A percentile compares a stretch with the other conserved stretches of the same genome.
These are phyloP conservation scores for Mikania micrantha DNA, from an alignment of 129 eudicot genomes.

Conservation along the genomic window DNA sequence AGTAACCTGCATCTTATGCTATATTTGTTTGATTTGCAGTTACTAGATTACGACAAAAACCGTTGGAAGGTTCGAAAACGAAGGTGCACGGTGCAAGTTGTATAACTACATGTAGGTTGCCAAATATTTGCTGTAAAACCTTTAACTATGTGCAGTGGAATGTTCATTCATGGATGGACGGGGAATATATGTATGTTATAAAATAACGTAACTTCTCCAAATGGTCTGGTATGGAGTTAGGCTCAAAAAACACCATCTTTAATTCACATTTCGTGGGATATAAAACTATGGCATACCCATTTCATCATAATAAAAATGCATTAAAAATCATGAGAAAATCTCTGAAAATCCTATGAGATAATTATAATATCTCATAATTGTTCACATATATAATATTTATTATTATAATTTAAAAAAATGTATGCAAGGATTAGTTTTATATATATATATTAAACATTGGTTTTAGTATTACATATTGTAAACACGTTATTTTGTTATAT, in stretches of 20 bases:
- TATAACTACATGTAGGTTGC: constrained; percentile 5
- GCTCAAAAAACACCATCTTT: neutral
- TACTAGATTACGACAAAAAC: constrained; percentile 28
- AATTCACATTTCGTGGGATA: neutral
- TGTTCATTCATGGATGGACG: constrained; percentile 11
- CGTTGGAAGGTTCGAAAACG: constrained; percentile 41
- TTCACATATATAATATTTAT: too few relatives aligned
- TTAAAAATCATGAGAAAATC: too few relatives aligned
- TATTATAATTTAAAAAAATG: too few relatives aligned
- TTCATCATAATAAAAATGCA: neutral
- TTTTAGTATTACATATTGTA: too few relatives aligned
- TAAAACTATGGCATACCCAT: neutral
- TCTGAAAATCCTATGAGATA: too few relatives aligned
- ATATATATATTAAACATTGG: too few relatives aligned
- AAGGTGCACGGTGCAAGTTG: constrained; percentile 43
- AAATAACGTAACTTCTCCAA: neutral
- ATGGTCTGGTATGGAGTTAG: constrained; percentile 1
- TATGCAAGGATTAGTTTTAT: too few relatives aligned
- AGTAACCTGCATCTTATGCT: neutral
- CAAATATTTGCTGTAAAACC: constrained; percentile 14
- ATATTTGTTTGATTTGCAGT: constrained; percentile 21
- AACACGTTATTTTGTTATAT: too few relatives aligned
- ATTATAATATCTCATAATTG: too few relatives aligned
- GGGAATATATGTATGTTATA: constrained; percentile 14
- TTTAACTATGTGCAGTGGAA: constrained; percentile 19